Percentiles rank a stretch among this genome's conserved stretches.
Evolutionary conservation across 202 grass and related monocot species (phyloP).

Genomic region (Sporobolus alterniflorus): DNA sequence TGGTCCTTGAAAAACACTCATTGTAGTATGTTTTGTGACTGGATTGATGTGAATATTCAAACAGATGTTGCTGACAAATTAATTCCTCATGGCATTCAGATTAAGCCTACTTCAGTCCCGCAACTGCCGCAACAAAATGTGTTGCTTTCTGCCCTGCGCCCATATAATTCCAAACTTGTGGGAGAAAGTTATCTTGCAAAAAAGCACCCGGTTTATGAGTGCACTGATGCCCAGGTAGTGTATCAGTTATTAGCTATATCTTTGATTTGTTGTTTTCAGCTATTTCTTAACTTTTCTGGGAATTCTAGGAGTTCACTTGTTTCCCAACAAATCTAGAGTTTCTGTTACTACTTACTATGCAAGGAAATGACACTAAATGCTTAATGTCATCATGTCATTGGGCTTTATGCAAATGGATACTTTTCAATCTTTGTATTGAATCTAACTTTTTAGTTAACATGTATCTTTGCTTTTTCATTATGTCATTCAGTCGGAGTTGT

Average conservation of each 20-base stretch:
- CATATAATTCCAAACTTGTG: conserved; percentile 95
- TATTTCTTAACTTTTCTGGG: neutral
- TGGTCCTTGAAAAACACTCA: neutral
- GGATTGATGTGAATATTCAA: conserved; percentile 22
- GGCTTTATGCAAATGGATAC: neutral
- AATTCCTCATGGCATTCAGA: conserved; percentile 49
- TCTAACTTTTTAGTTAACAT: conserved; percentile 30
- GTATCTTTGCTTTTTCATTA: neutral
- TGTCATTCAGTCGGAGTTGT: conserved; percentile 80
- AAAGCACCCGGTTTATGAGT: conserved; percentile 92
- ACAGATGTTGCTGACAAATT: conserved; percentile 4
- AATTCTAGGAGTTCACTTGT: neutral
- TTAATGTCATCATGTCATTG: too few relatives aligned
- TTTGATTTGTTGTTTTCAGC: neutral
- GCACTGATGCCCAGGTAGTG: conserved; percentile 81
- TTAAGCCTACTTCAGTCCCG: conserved; percentile 71
- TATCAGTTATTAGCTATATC: neutral
- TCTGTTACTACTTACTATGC: too few relatives aligned
- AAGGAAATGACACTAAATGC: too few relatives aligned
- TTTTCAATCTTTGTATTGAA: conserved; percentile 6
- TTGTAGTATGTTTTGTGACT: conserved; percentile 5
- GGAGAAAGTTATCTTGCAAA: conserved; percentile 98
- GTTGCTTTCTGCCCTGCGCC: conserved; percentile 79
- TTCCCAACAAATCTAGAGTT: conserved; percentile 6
- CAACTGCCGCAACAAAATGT: conserved; percentile 88